Evolutionary conservation across 2,329 filamentous ascomycete genomes (phyloP), one percentile per base, ranked within the genome.

Genomic region (Aspergillus versicolor): DNA sequence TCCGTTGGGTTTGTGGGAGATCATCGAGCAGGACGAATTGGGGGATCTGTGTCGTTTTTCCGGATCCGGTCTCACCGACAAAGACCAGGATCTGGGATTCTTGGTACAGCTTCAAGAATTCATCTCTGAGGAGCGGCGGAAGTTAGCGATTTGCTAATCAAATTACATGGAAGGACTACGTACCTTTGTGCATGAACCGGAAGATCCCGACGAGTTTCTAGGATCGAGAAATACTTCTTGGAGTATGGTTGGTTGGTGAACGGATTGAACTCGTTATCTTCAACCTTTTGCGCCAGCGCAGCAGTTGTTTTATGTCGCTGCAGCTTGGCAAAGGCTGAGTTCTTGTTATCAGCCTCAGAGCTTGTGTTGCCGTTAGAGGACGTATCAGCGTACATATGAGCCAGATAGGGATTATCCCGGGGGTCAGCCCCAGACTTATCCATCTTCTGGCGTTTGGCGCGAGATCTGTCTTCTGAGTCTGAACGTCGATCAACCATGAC

Each of bases 11-110:
- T 68, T 97, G 91, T 24, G 94, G 93, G 32, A 97, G 84, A 76
- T 99, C 94, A 77, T 99, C 94, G 81, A 89, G 97, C 41, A 99
- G 86, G 64, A 99, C 93, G 74, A 97, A 99, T 75, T 99, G 94
- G 2, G 94, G 94, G 60, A 99, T 97, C 81, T 99, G 94, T 0
- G 94, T 99, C 4, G 94, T 99, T 81, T 99, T 99, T 79, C 94
- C 94, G 64, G 94, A 99, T 85, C 95, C 94, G 8, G 94, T 99
- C 82, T 99, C 94, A 80, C 94, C 94, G 63, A 99, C 94, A 70
- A 99, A 97, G 68, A 99, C 94, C 60, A 99, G 86, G 65, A 99
- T 97, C 77, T 99, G 94, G 22, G 88, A 91, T 68, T 89, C 86
- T 69, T 99, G 95, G 78, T 95, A 99, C 70, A 96, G 85, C 70